Evolutionary conservation across 768 basidiomycete species (phyloP), one percentile per base, ranked within the genome.

Genomic region (Pleurotus giganteus): DNA sequence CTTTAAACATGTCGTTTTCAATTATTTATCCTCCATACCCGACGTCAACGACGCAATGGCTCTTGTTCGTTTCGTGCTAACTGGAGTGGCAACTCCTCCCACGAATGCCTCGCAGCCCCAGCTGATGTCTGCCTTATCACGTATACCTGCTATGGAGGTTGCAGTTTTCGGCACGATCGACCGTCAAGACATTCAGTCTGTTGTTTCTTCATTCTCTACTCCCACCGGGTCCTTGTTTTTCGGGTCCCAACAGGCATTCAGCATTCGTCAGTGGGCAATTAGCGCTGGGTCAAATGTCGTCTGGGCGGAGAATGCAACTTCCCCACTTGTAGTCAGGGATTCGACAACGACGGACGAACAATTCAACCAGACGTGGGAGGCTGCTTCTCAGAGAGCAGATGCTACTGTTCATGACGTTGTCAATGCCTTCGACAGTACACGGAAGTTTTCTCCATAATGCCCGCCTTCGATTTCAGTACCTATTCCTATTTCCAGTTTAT

Each of bases 91-190:
- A 12, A 64, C 69, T 9, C 79, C 82, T 6, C 80, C 82, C 3
- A 59, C 70, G 3, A 66, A 66, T 17, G 61, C 70, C 23, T 72
- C 79, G 8, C 36, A 66, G 12, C 5, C 49, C 12, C 49, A 51
- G 19, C 66, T 83, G 4, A 74, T 69, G 52, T 61, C 68, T 49
- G 69, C 74, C 2, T 60, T 85, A n/a, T 58, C 73, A 9, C 62
- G 69, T 1, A 68, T 87, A 42, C 86, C 84, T 21, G 57, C 69
- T 1, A 61, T 88, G 31, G 85, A 86, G 66, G 81, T 85, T 3
- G 84, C 83, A 1, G 61, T 87, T n/a, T 86, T 87, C 63, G 86
- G 85, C 4, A 69, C 76, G 12, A 65, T 87, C 23, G 61, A 65
- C 12, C 72, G 78, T 15, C 58, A 75, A 2, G 85, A 87, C 61